phyloP scores from a whole-genome alignment of 129 eudicot species.

The Glebionis coronaria region DNA sequence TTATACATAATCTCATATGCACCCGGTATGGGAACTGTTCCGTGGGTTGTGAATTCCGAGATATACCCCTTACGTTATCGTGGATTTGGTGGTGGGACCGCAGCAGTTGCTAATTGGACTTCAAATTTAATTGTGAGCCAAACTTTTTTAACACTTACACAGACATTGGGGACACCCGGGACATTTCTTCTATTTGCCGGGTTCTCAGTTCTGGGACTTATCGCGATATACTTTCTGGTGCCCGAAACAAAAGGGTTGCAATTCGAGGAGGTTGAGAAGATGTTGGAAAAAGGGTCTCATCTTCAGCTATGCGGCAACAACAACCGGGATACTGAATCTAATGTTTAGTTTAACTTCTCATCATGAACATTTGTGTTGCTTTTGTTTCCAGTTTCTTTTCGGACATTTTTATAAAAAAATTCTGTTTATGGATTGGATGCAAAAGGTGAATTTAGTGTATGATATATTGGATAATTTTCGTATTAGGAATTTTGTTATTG shows the following conservation, averaged over 20 bases:
- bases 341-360: not conserved
- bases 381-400: not conserved
- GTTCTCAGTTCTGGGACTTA: conserved; percentile 40
- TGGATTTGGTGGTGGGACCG: conserved; percentile 63
- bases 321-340: not conserved
- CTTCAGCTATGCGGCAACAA: conserved; percentile 20
- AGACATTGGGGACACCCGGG: conserved; percentile 45
- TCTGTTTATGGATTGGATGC: not conserved
- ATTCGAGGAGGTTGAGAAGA: conserved; percentile 56
- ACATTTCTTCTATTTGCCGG: conserved; percentile 64
- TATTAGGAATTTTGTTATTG: not conserved
- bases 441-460: not conserved
- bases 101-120: conserved; percentile 61
- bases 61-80: conserved; percentile 58
- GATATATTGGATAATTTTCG: not conserved
- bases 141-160: conserved; percentile 52
- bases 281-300: conserved; percentile 42
- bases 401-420: not conserved
- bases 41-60: conserved; percentile 73
- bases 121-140: conserved; percentile 62
- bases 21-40: conserved; percentile 75
- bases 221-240: conserved; percentile 48
- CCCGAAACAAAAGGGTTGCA: conserved; percentile 68
- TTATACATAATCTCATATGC: conserved; percentile 55
- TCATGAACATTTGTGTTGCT: not conserved